Base-by-base conservation (phyloP, 495 filamentous ascomycete genomes). In the Xylaria nigripes region DNA sequence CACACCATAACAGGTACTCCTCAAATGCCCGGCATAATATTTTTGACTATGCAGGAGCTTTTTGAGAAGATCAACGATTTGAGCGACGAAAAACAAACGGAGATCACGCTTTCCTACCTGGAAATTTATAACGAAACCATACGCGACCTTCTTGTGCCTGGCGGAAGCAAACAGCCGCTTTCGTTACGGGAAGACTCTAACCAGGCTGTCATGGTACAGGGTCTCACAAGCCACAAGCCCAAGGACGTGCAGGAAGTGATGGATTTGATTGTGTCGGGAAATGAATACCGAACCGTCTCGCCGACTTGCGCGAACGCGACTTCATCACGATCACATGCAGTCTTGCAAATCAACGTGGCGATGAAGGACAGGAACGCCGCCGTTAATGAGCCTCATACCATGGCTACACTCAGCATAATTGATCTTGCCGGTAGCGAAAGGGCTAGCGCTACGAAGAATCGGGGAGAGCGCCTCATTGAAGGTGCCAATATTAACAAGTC, bases 41-140 rank as follows among this genome's bases (percentile, higher is more conserved):
- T 97, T 70, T 71, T 99, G 49, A 97, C 93, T 0, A 97, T 96
- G 89, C 92, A 96, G 66, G 93, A 99, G 67, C 75, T 99, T 2
- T 99, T 96, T 62, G 92, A 97, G 70, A 85, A 89, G 62, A 96
- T 99, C 55, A 72, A 78, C n/a, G 94, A 96, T 36, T 72, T 86
- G 36, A 83, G 82, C 36, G 80, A 82, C 47, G 90, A 96, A 54
- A 97, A 97, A 64, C 75, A 83, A 15, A 92, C 90, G 16, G 90
- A 96, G 62, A 69, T 99, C 30, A 89, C 90, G 0, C 83, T 99
- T 10, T 96, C 91, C 0, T 99, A 97, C 68, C 80, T 99, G 15
- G 93, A 99, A 66, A 99, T 99, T 44, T 99, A 99, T 75, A 99
- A 99, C 65, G 93, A 99, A 70, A 97, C 92, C 0, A 99, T 99